Base-by-base conservation (phyloP, 1,284 basidiomycete genomes). In the Sparassis latifolia region DNA sequence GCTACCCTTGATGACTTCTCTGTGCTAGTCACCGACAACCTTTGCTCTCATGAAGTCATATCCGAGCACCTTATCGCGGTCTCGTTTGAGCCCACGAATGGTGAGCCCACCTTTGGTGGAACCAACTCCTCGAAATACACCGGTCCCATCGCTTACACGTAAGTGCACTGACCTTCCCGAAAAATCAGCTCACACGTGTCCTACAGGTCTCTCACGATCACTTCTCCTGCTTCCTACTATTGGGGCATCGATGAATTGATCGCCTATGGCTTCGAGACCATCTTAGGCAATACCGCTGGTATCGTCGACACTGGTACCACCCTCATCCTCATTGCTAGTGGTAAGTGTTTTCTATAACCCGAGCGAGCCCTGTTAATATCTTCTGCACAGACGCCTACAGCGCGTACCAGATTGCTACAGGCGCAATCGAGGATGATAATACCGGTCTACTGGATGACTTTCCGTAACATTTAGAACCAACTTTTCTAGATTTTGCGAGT, bases 181-280 rank as follows among this genome's bases (percentile, higher is more conserved):
- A 29, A 31, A 4, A 28, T 28, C 20, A 33, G 29, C 33, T 45
- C 12, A 47, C 32, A 10, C 38, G 20, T 10, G 9, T 27, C 2
- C 31, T 20, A 32, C 50, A 79, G 76, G 5, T 70, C 77, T 6
- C 37, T 78, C 45, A 82, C 80, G 2, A 57, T 54, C 9, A 76
- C 74, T 2, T 62, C 52, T 6, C 82, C 82, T 30, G 70, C 80
- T 6, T 67, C 58, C 45, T 55, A 66, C 38, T 85, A 73, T 70
- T 86, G 80, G 79, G 84, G 84, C 38, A 80, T 86, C 57, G 68
- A 80, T 60, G 73, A 84, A 65, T 70, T 72, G 43, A 71, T 86
- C 53, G 66, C 63, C n/a, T 84, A 80, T 55, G 78, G 79, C 30
- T 29, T 59, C 4, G 73, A 63, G 10, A 66, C 62, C 32, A 78